A percentile compares a stretch with the other conserved stretches of the same genome.
These are phyloP conservation scores for Neurospora terricola DNA, from an alignment of 495 filamentous ascomycete genomes.

Conservation along the genomic window DNA sequence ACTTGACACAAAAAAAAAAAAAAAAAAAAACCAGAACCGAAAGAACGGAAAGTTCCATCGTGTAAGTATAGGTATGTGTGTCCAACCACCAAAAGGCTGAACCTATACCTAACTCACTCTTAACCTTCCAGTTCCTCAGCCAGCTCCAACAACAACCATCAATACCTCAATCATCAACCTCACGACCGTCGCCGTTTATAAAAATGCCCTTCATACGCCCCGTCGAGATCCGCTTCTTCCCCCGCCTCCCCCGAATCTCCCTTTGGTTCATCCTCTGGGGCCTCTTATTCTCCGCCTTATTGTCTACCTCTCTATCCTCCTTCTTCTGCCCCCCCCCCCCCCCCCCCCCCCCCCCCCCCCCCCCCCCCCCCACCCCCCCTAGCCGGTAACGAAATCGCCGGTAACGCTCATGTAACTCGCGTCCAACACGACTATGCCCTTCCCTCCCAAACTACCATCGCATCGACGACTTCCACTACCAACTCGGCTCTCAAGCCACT, in stretches of 20 bases:
- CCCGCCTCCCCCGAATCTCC: background rate
- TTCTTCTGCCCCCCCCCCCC: background rate
- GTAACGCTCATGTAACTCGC: background rate
- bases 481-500: background rate
- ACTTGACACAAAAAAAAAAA: background rate
- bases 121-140: background rate
- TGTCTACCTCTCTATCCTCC: background rate
- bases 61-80: background rate
- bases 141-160: background rate
- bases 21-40: background rate
- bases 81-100: background rate
- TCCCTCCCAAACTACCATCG: background rate
- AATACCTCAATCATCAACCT: background rate
- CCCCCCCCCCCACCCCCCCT: no score
- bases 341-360: no score
- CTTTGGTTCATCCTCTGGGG: background rate
- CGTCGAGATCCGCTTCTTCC: background rate
- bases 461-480: background rate
- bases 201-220: background rate
- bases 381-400: background rate
- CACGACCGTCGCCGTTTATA: background rate
- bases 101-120: background rate
- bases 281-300: background rate
- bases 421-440: background rate
- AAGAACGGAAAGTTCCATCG: background rate